Base-by-base conservation (phyloP, 1,284 basidiomycete species). In the Gymnopus androsaceus region DNA sequence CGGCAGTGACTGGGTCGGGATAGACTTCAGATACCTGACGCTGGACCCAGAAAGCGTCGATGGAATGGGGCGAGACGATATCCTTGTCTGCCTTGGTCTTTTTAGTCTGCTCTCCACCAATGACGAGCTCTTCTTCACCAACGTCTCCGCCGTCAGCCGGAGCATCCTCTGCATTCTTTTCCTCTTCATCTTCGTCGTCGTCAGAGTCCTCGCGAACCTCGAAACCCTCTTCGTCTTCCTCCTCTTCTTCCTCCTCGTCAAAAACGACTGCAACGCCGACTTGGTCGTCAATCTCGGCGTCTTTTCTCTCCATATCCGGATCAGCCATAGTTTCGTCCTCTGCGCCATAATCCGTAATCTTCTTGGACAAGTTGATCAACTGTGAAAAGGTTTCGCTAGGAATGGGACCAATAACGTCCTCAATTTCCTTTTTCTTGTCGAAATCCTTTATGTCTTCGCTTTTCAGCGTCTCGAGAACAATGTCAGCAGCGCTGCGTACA, bases 21-120 rank as follows among this genome's bases (percentile, higher is more conserved):
- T 98, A 98, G 33, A 94, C 82, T 66, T 92, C 86, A 0, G 92
- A 87, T 57, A 99, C 87, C 58, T 96, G 90, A 3, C 96, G 88
- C 69, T 99, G 97, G 0, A 99, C 92, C 95, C 95, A 99, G 83
- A 98, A 99, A 31, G 88, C 95, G 70, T 99, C 96, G 64, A 99
- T 88, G 46, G 91, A 83, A 64, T 96, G 94, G 0, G 95, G 94
- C 0, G 92, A 88, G 42, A 99, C 85, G 54, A 88, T 81, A 66
- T 94, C 90, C 66, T 87, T 87, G 72, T 92, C 86, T 42, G 23
- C 12, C 64, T 85, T 84, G 46, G 77, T 66, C 58, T 79, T 82
- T 47, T 73, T 74, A 45, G 63, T 66, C 11, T 71, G 69, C 30
- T 77, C 79, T 42, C 81, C 81, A 37, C 92, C 92, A 56, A 94